Base-by-base conservation (phyloP, 2,329 filamentous ascomycete species). In the Xylaria sp. region DNA sequence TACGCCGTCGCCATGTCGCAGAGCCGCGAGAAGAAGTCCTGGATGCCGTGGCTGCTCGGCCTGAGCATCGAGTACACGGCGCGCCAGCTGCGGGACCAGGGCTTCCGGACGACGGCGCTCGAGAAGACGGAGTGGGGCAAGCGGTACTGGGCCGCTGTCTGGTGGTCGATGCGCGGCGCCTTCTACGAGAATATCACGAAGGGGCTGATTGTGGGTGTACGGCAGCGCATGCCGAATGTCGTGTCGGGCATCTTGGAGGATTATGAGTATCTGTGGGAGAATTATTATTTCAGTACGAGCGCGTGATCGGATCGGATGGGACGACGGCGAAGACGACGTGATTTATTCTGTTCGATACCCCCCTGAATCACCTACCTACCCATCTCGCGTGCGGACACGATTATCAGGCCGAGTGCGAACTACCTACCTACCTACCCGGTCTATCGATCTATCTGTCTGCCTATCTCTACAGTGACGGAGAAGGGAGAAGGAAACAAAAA, bases 191-290 rank as follows among this genome's bases (percentile, higher is more conserved):
- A 92, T 68, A 81, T 97, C 62, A 96, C 91, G 51, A 90, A 90
- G 74, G 83, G 85, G 3, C 74, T 93, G 10, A 87, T 93, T 5
- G 79, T 79, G 34, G 88, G 86, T 69, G 82, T 96, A 65, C 87
- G 85, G 66, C 88, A 87, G 70, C 86, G 90, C 55, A 80, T 96
- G 74, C 83, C 95, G 52, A 86, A 89, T 65, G 84, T 99, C 71
- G 80, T 96, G 19, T 89, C 87, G 6, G 91, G 90, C 59, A 89
- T 99, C 51, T 76, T 97, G 63, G 92, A 97, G 72, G 94, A 99
- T 73, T 99, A 99, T 72, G 91, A 96, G 74, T 97, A 95, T 73
- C 80, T 99, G 39, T 99, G 94, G 94, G 92, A 97, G 76, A 92
- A 95, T 69, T 97, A 97, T 75, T 95, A 97, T 76, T 99, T 97